phyloP scores from a whole-genome alignment of 1,139 yeast species.

The Debaryomycetaceae sp. region DNA sequence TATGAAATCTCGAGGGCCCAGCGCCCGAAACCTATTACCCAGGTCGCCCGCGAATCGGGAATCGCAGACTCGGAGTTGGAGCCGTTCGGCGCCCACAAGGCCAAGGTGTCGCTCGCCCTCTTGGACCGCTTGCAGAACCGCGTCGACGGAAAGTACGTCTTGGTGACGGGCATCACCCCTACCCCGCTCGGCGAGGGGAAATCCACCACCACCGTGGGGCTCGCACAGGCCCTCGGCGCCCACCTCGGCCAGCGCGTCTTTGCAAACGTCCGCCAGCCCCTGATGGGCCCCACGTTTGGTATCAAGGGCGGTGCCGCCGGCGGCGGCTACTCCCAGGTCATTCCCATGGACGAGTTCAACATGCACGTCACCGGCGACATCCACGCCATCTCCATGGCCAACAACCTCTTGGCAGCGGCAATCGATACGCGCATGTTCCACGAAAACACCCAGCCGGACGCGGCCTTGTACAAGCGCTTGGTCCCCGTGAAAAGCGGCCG shows the following conservation, averaged over 20 bases:
- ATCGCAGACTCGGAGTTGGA: constrained; percentile 75
- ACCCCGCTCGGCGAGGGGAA: constrained; percentile 98
- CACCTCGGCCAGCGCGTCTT: constrained; percentile 78
- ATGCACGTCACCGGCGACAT: constrained; percentile 98
- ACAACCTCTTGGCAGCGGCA: constrained; percentile 93
- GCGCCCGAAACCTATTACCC: constrained; percentile 72
- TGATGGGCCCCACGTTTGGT: constrained; percentile 99
- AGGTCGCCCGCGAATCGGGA: constrained; percentile 79
- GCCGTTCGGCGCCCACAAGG: constrained; percentile 87
- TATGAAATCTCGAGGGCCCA: constrained; percentile 87
- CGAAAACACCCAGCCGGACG: constrained; percentile 87
- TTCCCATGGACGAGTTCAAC: constrained; percentile 99
- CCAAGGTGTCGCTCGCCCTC: constrained; percentile 70
- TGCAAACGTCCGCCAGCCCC: constrained; percentile 96
- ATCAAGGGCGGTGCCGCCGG: constrained; percentile 99
- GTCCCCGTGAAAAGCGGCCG: constrained; percentile 81
- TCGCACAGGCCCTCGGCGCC: constrained; percentile 94
- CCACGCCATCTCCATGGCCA: constrained; percentile 94
- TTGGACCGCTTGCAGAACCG: constrained; percentile 61
- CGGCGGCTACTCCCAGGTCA: constrained; percentile 97
- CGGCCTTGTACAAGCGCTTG: constrained; percentile 73
- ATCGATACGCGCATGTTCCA: constrained; percentile 97
- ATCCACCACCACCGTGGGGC: constrained; percentile 92
- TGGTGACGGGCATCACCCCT: constrained; percentile 96
- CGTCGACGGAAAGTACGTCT: constrained; percentile 76